phyloP scores from a whole-genome alignment of 2,329 filamentous ascomycete species.

The Botryotinia convoluta region DNA sequence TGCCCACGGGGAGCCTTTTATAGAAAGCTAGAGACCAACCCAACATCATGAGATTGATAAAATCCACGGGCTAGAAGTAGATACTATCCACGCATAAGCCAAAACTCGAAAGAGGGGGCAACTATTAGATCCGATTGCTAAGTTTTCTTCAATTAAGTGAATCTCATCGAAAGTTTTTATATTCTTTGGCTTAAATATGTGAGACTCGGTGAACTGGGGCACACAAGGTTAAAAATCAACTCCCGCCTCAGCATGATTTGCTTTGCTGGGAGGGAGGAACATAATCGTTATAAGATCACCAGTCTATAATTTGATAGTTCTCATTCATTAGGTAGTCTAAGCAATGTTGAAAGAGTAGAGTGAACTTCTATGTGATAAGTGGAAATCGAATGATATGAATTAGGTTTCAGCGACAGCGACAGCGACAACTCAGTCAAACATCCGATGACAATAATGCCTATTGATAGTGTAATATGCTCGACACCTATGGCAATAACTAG shows the following conservation, averaged over 20 bases:
- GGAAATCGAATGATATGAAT: background rate
- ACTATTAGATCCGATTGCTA: background rate
- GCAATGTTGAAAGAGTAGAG: background rate
- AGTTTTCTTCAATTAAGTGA: background rate
- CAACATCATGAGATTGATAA: background rate
- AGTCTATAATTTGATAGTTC: too few species aligned
- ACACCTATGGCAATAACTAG: background rate
- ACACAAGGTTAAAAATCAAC: too few species aligned
- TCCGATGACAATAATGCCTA: background rate
- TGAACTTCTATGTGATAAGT: background rate
- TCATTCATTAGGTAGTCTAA: background rate
- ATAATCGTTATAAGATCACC: too few species aligned
- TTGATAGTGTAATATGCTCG: background rate
- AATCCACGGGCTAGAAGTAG: too few species aligned
- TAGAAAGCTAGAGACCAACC: background rate
- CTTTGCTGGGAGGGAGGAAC: too few species aligned
- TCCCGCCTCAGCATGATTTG: too few species aligned
- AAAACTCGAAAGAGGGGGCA: background rate
- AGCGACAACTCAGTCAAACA: background rate
- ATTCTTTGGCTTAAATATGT: background rate
- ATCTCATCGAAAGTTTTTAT: background rate
- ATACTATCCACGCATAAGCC: background rate
- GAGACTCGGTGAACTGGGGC: background rate
- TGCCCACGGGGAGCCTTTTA: background rate
- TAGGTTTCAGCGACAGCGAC: background rate